A percentile compares a stretch with the other conserved stretches of the same genome.
These are phyloP conservation scores for Aureobasidium sp. DNA, from an alignment of 2,329 filamentous ascomycete species.

Conservation along the genomic window DNA sequence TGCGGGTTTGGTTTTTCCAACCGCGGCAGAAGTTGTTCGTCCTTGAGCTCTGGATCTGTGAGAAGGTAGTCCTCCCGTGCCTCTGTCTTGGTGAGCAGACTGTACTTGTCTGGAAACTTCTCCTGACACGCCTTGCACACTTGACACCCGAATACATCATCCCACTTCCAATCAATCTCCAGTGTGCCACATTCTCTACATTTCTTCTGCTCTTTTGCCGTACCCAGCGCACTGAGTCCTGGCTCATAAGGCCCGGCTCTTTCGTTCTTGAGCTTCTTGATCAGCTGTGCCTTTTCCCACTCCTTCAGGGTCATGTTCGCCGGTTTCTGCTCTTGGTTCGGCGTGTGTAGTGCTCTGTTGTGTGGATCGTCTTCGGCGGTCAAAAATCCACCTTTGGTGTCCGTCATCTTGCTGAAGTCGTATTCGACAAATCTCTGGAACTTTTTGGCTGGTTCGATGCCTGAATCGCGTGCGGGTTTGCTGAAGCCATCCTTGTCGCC, in stretches of 20 bases:
- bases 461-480: slow-evolving; percentile 37
- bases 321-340: slow-evolving; percentile 60
- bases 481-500: slow-evolving; percentile 28
- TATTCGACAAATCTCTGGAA: slow-evolving; percentile 96
- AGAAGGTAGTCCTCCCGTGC: slow-evolving; percentile 90
- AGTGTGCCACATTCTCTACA: slow-evolving; percentile 76
- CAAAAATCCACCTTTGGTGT: slow-evolving; percentile 93
- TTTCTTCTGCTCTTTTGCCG: slow-evolving; percentile 50
- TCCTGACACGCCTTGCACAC: slow-evolving; percentile 86
- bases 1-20: slow-evolving; percentile 88
- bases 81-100: slow-evolving; percentile 92
- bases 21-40: slow-evolving; percentile 78
- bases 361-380: slow-evolving; percentile 85
- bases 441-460: slow-evolving; percentile 71
- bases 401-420: slow-evolving; percentile 95
- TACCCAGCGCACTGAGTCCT: slow-evolving; percentile 68
- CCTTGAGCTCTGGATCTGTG: slow-evolving; percentile 89
- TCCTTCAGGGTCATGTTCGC: slow-evolving; percentile 83
- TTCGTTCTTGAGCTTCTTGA: slow-evolving; percentile 63
- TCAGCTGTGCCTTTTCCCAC: slow-evolving; percentile 78
- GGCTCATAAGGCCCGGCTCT: slow-evolving; percentile 84
- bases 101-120: slow-evolving; percentile 84
- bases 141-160: slow-evolving; percentile 68
- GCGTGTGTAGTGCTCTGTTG: slow-evolving; percentile 66
- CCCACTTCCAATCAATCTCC: slow-evolving; percentile 95